Base-by-base conservation (phyloP, 768 basidiomycete species). In the Tricholoma furcatifolium region DNA sequence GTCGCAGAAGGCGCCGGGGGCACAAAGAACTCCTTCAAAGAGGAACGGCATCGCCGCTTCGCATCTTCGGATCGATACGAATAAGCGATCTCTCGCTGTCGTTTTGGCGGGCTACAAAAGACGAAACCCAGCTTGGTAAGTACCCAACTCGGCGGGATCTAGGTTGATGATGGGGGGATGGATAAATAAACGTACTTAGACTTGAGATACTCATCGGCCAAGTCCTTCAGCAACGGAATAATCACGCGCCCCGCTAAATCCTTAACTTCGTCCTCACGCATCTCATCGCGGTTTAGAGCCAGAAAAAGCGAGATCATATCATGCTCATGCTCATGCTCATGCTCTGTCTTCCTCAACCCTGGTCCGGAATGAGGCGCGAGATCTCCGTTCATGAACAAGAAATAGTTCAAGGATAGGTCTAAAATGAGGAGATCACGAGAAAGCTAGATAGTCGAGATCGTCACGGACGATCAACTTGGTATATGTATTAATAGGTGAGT, bases 381-480 rank as follows among this genome's bases (percentile, higher is more conserved):
- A 17, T 45, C 30, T 44, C 51, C 51, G 6, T 11, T 39, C 7
- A 12, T 21, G n/a, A 45, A 51, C 27, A 39, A 27, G 43, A 39
- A 38, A 39, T 38, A 51, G 43, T 44, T 51, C 14, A 45, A 35
- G 8, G 43, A 51, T 9, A 51, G 23, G 6, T 51, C 43, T 34
- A 39, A 39, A 14, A 45, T 27, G 32, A 44, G 5, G 30, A 45
- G 23, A 15, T 51, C 43, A 17, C 27, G 38, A 27, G 50, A 51
- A 30, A 51, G 9, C 50, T 51, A 18, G 9, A 32, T 21, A 27
- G 24, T 23, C 43, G 43, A 39, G 51, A 32, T 24, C 9, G 40
- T 45, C 18, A 52, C 20, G 21, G 15, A 10, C 3, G 32, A 6
- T 34, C 5, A 20, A 9, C 23, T 23, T n/a, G n/a, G n/a, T n/a